Base-by-base conservation (phyloP, 345 rosid genomes). In the Eucalyptus rudis region DNA sequence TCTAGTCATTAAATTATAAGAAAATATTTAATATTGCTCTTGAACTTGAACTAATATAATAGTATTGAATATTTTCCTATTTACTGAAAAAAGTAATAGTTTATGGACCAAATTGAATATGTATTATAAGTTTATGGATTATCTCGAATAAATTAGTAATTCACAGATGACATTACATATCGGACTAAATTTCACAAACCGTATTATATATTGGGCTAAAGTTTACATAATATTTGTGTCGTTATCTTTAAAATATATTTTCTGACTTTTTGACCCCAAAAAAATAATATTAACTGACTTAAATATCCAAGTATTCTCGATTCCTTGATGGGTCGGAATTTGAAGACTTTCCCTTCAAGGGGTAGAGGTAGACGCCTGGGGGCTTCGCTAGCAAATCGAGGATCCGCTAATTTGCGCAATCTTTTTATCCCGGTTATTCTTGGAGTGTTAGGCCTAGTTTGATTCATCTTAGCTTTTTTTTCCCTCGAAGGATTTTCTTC, bases 1-100 rank as follows among this genome's bases (percentile, higher is more conserved):
- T 52, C 58, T 52, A 52, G 1, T 52, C 10, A 19, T 52, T 19
- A 3, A 52, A 52, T 52, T 52, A 3, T 52, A 19, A 7, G 10
- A 19, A 52, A 52, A 52, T 19, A 52, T 52, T 52, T 0, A 8
- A 3, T 52, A 8, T 52, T 52, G 0, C 10, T 7, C 1, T 52
- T 52, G 5, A 52, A 52, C 2, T 52, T 52, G 58, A 52, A 52
- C 3, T 52, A 52, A 52, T 8, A 4, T 2, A 52, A 20, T 0
- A 1, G 4, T 0, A 8, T 52, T 2, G 5, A 52, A 20, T 20
- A 52, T 52, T 19, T 52, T 52, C 58, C 1, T 52, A 52, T 52
- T 52, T 20, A 3, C 5, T 8, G 2, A 52, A 52, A 52, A 52
- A 52, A 3, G 4, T 8, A 52, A 52, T 1, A 52, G 1, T 52